Conservation (phyloP, 345 rosid species). For the Psidium guajava region DNA sequence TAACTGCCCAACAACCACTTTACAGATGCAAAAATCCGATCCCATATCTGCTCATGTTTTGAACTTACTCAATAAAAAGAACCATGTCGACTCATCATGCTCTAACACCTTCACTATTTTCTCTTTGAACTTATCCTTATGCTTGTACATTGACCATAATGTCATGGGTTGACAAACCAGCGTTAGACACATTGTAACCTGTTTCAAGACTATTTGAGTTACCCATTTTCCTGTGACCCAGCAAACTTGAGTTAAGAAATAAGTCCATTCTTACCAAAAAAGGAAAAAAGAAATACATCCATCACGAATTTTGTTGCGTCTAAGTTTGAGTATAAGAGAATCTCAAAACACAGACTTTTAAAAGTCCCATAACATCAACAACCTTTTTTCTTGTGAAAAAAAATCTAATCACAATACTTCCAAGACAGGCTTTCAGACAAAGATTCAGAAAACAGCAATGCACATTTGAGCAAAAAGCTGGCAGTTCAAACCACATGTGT, state of each 20-base stretch:
- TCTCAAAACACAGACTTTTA: background rate
- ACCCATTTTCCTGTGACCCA: background rate
- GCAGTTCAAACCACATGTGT: background rate
- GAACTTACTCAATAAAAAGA: background rate
- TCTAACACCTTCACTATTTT: background rate
- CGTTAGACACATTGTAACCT: background rate
- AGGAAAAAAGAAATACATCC: background rate
- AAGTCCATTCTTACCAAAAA: background rate
- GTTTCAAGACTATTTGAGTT: background rate
- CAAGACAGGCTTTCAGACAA: background rate
- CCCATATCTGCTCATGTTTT: background rate
- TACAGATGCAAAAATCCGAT: background rate
- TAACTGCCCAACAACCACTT: background rate
- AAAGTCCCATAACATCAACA: background rate
- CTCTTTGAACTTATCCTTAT: background rate
- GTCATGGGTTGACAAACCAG: background rate
- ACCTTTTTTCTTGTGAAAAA: background rate
- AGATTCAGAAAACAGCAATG: background rate
- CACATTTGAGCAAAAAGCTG: background rate
- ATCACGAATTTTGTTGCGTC: background rate
- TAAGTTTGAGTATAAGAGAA: background rate
- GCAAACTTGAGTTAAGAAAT: background rate
- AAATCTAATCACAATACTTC: background rate
- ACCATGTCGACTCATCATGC: background rate
- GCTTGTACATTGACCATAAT: background rate